Conservation (phyloP, 257 asterid species). For the Linderniella brevidens region DNA sequence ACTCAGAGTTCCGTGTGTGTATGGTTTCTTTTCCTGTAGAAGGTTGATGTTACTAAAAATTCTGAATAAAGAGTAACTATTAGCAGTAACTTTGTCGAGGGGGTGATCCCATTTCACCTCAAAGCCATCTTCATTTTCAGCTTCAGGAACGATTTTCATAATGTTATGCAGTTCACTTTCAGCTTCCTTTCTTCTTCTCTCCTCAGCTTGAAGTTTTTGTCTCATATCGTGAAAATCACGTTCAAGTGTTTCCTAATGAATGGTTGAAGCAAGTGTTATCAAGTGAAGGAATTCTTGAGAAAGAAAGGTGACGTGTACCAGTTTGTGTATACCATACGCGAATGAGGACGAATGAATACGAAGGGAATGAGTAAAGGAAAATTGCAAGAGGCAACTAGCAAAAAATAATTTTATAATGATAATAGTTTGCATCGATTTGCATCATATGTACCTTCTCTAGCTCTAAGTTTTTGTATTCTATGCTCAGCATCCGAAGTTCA, state of each 20-base stretch:
- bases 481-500: constrained; percentile 34
- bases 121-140: constrained; percentile 51
- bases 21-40: constrained; percentile 64
- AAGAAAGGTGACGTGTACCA: constrained; percentile 2
- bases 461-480: constrained; percentile 33
- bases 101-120: constrained; percentile 41
- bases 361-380: background rate
- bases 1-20: constrained; percentile 30
- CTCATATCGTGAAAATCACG: constrained; percentile 36
- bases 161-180: constrained; percentile 49
- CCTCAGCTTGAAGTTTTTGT: constrained; percentile 47
- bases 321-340: too few relatives aligned
- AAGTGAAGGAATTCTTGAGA: constrained; percentile 4
- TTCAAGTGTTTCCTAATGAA: constrained; percentile 28
- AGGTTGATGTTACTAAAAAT: constrained; percentile 3
- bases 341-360: too few relatives aligned
- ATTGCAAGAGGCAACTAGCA: background rate
- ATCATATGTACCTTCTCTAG: constrained; percentile 48
- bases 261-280: constrained; percentile 9
- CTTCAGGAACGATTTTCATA: constrained; percentile 51
- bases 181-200: constrained; percentile 53
- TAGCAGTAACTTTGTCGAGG: background rate
- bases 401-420: background rate
- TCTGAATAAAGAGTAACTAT: constrained; percentile 5
- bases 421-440: background rate